Evolutionary conservation across 2,329 filamentous ascomycete genomes (phyloP), one percentile per base, ranked within the genome.

Genomic region (Xylaria sp.): DNA sequence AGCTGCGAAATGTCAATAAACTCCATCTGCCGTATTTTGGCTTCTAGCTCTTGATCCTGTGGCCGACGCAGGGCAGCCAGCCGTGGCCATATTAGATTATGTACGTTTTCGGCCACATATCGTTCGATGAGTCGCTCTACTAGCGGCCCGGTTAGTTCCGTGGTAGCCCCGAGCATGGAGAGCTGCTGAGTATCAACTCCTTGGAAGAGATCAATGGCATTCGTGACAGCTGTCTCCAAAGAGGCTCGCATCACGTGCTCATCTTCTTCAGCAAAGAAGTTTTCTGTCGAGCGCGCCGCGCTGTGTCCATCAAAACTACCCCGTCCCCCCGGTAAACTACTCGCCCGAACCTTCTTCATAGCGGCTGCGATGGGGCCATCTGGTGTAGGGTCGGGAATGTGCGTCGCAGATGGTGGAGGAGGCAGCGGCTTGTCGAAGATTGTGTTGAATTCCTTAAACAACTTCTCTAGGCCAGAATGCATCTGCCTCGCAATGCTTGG

Each of bases 401-500:
- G 81, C 7, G 80, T 77, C 20, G 89, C 86, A 1, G 89, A 90
- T 1, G 89, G 92, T 1, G 92, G 91, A 18, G 92, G 91, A 2
- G 94, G 94, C 6, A 97, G 81, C 6, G 94, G 94, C 76, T 92
- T 94, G 72, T 97, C 93, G 73, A 98, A 91, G 64, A 95, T 92
- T 54, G 89, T 89, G 6, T 90, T 91, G 79, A 99, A 98, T 75
- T 98, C 94, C 69, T 91, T 90, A 77, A 98, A 97, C 31, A 98
- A 83, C 76, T 91, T 91, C 77, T 99, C 95, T 41, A 99, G 82
- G 0, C 96, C 96, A 1, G 91, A 89, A 75, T 98, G 94, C 94
- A 99, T 97, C 80, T 99, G 96, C 68, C 93, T 89, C 28, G 94
- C 94, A 75, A 99, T 98, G 88, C 97, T 92, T 1, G 96, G 96